A percentile compares a stretch with the other conserved stretches of the same genome.
These are phyloP conservation scores for Patellifolia procumbens DNA, from an alignment of 179 eudicot genomes.

Conservation along the genomic window DNA sequence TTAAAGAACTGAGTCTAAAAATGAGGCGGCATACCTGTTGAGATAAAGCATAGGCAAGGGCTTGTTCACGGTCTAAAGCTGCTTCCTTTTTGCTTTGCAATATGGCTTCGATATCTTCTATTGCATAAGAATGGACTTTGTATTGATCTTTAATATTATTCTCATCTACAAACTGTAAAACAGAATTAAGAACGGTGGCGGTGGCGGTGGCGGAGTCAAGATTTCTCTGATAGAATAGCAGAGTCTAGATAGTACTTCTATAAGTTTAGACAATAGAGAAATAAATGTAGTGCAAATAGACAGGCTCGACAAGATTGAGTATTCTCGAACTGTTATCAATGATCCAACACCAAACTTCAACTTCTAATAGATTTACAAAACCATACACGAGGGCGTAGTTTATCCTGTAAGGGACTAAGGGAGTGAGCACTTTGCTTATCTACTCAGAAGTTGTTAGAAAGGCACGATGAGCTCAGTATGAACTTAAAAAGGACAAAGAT, in stretches of 20 bases:
- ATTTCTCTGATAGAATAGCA: neutral
- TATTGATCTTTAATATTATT: conserved; percentile 41
- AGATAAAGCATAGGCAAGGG: conserved; percentile 47
- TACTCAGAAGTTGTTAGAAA: neutral
- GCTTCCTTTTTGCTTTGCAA: conserved; percentile 53
- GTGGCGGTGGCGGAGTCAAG: neutral
- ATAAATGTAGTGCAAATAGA: no score
- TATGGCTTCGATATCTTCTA: conserved; percentile 59
- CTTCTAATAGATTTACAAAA: no score
- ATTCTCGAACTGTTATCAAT: no score
- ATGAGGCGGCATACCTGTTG: conserved; percentile 47
- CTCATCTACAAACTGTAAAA: conserved; percentile 49
- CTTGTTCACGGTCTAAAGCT: conserved; percentile 44
- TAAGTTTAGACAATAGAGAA: no score
- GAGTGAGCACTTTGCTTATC: no score
- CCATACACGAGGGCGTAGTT: neutral
- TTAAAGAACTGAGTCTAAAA: neutral
- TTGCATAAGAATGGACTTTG: conserved; percentile 46
- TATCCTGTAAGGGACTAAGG: no score
- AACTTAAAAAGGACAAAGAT: neutral
- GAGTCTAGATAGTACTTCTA: neutral
- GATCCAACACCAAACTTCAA: no score
- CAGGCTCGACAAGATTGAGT: no score
- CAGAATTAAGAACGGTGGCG: neutral
- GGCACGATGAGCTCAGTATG: neutral